Conservation (phyloP, 164 flowering plant genomes). For the Nelumbo lutea region DNA sequence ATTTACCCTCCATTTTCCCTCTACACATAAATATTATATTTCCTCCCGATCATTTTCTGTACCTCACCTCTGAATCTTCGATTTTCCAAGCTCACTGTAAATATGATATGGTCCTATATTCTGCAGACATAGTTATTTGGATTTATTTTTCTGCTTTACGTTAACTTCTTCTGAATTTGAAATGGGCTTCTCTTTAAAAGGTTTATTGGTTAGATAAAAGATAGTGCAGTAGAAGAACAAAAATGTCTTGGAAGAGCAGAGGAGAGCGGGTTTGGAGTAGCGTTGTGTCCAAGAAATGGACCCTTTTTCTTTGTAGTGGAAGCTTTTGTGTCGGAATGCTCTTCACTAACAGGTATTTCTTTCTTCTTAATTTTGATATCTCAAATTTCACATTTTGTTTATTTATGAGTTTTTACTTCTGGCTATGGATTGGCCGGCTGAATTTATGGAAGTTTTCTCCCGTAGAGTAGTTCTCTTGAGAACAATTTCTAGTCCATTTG, state of each 20-base stretch:
- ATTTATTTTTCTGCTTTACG: neutral
- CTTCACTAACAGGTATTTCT: conserved; percentile 59
- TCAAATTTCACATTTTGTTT: too few species aligned
- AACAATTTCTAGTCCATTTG: too few species aligned
- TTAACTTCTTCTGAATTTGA: too few species aligned
- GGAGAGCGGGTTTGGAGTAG: conserved; percentile 32
- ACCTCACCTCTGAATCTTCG: neutral
- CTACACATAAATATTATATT: too few species aligned
- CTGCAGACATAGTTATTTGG: neutral
- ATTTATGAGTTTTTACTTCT: too few species aligned
- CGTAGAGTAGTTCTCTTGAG: too few species aligned
- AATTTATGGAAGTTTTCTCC: too few species aligned
- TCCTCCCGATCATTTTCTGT: neutral
- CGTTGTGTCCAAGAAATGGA: conserved; percentile 41
- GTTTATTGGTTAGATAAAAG: neutral
- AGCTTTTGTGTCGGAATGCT: conserved; percentile 72
- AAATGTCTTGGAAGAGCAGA: conserved; percentile 49
- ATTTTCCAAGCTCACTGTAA: neutral
- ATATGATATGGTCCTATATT: neutral
- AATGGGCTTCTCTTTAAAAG: neutral
- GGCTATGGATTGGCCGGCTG: too few species aligned
- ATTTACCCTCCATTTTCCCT: too few species aligned
- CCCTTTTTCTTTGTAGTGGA: conserved; percentile 48
- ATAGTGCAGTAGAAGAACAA: conserved; percentile 11
- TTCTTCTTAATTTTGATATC: neutral